Evolutionary conservation across 371 early-diverging fungal genomes (phyloP).

Genomic region (Nematocida ausubeli): DNA sequence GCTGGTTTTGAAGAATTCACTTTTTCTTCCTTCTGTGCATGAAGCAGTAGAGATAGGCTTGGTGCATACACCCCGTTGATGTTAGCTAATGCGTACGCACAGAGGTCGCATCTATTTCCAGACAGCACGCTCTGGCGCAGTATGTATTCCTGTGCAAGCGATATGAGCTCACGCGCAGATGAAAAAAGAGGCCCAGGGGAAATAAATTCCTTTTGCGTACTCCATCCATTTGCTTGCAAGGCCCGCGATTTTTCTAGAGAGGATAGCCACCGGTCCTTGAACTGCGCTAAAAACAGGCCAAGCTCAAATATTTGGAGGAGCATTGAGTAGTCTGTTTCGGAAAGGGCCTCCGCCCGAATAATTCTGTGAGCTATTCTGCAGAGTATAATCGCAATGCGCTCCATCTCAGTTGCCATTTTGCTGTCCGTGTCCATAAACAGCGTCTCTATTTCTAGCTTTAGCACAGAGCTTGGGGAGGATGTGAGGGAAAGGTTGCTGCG

Average conservation of each 20-base stretch:
- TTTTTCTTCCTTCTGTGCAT: background rate
- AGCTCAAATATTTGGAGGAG: constrained; percentile 56
- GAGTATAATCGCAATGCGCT: constrained; percentile 45
- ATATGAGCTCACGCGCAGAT: constrained; percentile 36
- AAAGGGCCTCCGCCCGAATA: background rate
- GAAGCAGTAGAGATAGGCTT: constrained; percentile 29
- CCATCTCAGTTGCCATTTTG: constrained; percentile 36
- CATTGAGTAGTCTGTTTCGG: constrained; percentile 11
- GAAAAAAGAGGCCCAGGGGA: background rate
- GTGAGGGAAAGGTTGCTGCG: background rate
- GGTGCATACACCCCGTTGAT: constrained; percentile 1
- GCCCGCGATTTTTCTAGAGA: background rate
- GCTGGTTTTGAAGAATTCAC: background rate
- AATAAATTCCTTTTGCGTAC: background rate
- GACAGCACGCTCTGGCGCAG: background rate
- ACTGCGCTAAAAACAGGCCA: constrained; percentile 50
- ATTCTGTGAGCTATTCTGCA: constrained; percentile 50
- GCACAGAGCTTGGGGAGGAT: background rate
- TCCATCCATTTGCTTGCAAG: constrained; percentile 18
- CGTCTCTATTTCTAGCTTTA: constrained; percentile 29
- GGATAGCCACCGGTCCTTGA: constrained; percentile 46
- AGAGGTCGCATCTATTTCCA: constrained; percentile 28
- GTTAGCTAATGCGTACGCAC: constrained; percentile 52
- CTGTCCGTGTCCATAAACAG: constrained; percentile 20
- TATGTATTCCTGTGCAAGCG: constrained; percentile 49